These are phyloP conservation scores for Phoma sp. DNA, from an alignment of 2,329 filamentous ascomycete species.

Conservation along the genomic window DNA sequence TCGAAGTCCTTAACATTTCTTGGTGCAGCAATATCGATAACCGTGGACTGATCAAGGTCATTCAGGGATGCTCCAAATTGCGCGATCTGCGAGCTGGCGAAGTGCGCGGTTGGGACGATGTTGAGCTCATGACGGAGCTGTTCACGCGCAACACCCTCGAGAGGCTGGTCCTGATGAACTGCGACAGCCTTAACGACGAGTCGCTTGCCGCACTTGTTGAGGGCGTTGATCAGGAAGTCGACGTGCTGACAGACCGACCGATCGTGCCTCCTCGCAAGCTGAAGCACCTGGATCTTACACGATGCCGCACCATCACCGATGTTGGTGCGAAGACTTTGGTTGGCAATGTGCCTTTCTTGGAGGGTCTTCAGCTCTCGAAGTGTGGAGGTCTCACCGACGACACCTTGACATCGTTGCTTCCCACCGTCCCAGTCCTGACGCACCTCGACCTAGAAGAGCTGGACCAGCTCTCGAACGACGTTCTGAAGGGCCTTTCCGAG, in stretches of 20 bases:
- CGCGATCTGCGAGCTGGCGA: constrained; percentile 83
- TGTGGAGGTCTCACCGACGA: constrained; percentile 76
- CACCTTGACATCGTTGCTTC: constrained; percentile 73
- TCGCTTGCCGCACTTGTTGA: constrained; percentile 76
- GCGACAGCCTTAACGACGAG: constrained; percentile 77
- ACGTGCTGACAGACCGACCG: constrained; percentile 77
- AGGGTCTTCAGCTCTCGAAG: constrained; percentile 83
- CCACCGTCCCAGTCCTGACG: constrained; percentile 76
- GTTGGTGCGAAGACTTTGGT: constrained; percentile 73
- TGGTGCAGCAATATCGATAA: constrained; percentile 91
- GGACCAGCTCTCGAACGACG: constrained; percentile 73
- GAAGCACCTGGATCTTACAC: constrained; percentile 83
- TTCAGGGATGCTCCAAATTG: constrained; percentile 74
- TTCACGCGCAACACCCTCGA: constrained; percentile 84
- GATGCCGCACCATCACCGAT: constrained; percentile 76
- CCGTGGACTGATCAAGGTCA: constrained; percentile 72
- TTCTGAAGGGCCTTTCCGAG: constrained; percentile 76
- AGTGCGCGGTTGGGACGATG: constrained; percentile 77
- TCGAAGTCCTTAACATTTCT: constrained; percentile 88
- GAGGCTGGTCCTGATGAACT: constrained; percentile 80
- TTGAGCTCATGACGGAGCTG: constrained; percentile 73
- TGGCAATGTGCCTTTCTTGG: constrained; percentile 75
- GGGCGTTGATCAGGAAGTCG: constrained; percentile 76
- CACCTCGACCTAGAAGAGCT: constrained; percentile 92
- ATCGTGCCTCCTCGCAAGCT: constrained; percentile 78